These are phyloP conservation scores for Microdochium bolleyi DNA, from an alignment of 2,329 filamentous ascomycete genomes.

Conservation along the genomic window DNA sequence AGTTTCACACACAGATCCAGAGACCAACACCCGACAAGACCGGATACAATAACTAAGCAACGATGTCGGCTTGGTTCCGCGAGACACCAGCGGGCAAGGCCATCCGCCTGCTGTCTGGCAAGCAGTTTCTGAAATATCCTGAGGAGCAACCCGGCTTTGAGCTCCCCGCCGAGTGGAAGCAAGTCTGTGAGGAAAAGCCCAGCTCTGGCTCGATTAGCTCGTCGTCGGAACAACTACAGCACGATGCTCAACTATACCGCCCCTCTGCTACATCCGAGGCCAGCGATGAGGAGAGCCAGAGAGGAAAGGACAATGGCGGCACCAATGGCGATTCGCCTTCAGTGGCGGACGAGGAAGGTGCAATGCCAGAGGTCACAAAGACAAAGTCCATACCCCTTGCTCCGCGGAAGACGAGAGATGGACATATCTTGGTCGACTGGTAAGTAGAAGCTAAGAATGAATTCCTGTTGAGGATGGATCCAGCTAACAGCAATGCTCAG, in stretches of 20 bases:
- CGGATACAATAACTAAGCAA: background rate
- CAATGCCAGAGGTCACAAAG: constrained; percentile 15
- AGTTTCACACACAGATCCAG: no score
- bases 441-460: constrained; percentile 1
- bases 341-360: constrained; percentile 11
- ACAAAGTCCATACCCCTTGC: constrained; percentile 17
- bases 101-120: constrained; percentile 17
- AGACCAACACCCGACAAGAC: no score
- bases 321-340: background rate
- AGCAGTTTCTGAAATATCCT: constrained; percentile 12
- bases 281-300: constrained; percentile 14
- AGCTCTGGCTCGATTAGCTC: constrained; percentile 3
- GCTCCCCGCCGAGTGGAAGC: constrained; percentile 10
- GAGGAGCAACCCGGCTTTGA: constrained; percentile 12
- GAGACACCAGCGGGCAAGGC: constrained; percentile 18
- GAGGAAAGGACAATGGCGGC: constrained; percentile 6
- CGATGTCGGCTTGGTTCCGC: constrained; percentile 5
- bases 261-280: constrained; percentile 6
- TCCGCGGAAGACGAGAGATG: constrained; percentile 17
- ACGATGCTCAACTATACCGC: no score
- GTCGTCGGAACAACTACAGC: constrained; percentile 1
- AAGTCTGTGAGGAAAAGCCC: constrained; percentile 1
- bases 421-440: constrained; percentile 17
- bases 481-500: constrained; percentile 7
- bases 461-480: background rate